These are phyloP conservation scores for Gyrodon lividus DNA, from an alignment of 768 basidiomycete genomes.

Conservation along the genomic window DNA sequence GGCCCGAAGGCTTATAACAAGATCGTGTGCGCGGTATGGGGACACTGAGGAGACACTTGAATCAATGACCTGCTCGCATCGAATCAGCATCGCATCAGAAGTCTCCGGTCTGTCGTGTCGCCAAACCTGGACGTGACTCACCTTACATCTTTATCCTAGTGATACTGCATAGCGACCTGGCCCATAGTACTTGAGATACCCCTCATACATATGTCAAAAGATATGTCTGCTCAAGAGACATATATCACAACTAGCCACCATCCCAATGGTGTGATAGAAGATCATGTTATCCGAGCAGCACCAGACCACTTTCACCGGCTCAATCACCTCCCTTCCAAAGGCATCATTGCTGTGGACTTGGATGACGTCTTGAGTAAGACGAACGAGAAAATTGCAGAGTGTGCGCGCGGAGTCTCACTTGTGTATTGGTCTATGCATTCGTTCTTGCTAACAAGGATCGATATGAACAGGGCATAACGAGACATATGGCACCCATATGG, in stretches of 20 bases:
- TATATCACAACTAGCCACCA: not conserved
- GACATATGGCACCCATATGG: slow-evolving; percentile 53
- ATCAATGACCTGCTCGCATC: too few relatives aligned
- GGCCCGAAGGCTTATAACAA: too few relatives aligned
- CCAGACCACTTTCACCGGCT: slow-evolving; percentile 10
- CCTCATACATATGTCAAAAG: not conserved
- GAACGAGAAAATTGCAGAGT: slow-evolving; percentile 55
- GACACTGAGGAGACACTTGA: too few relatives aligned
- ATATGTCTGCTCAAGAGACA: slow-evolving; percentile 7
- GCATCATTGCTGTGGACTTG: slow-evolving; percentile 61
- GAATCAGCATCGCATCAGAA: too few relatives aligned
- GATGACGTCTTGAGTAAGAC: slow-evolving; percentile 69
- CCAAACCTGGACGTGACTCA: too few relatives aligned
- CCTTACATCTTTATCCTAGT: too few relatives aligned
- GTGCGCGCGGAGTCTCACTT: slow-evolving; percentile 35
- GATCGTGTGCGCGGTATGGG: too few relatives aligned
- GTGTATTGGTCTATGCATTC: not conserved
- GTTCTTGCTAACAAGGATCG: not conserved
- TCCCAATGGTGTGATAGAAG: not conserved
- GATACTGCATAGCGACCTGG: too few relatives aligned
- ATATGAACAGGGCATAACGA: slow-evolving; percentile 61
- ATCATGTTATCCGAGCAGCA: not conserved
- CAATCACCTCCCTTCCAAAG: slow-evolving; percentile 23
- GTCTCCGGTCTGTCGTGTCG: too few relatives aligned
- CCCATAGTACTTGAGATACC: not conserved